Conservation (phyloP, 2,329 filamentous ascomycete genomes). For the Chaetomium globosum region DNA sequence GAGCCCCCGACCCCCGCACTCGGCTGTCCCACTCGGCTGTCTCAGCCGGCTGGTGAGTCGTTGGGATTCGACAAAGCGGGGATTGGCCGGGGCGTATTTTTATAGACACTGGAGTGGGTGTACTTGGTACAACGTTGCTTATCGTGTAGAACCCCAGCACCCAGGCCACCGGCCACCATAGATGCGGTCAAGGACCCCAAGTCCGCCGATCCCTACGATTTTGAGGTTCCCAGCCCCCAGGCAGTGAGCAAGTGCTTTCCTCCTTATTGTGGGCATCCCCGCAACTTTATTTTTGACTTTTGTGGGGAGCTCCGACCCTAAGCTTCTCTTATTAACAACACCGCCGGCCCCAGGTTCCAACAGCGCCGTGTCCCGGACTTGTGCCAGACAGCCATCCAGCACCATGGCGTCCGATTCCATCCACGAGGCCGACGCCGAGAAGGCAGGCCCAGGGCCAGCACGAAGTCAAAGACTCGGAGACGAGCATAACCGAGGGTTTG, state of each 20-base stretch:
- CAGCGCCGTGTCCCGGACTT: background rate
- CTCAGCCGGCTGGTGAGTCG: background rate
- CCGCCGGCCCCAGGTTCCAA: background rate
- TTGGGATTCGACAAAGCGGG: background rate
- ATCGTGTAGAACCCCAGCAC: background rate
- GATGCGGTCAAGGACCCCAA: background rate
- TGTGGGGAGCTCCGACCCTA: background rate
- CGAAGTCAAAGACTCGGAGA: background rate
- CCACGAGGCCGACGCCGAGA: conserved; percentile 14
- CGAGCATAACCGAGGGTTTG: background rate
- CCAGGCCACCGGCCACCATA: too few species aligned
- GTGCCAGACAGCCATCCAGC: background rate
- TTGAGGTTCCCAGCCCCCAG: background rate
- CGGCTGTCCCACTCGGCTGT: conserved; percentile 10
- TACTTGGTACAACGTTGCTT: conserved; percentile 1
- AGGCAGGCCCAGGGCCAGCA: background rate
- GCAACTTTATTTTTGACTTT: background rate
- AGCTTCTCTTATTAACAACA: background rate
- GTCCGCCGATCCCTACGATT: background rate
- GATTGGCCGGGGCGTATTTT: background rate
- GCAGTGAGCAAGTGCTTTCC: background rate
- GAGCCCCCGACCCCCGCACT: conserved; percentile 1
- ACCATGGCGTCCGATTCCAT: conserved; percentile 14
- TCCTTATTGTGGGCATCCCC: background rate
- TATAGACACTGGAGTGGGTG: too few species aligned